phyloP scores from a whole-genome alignment of 2,329 filamentous ascomycete genomes.

The Cercospora berteroae region DNA sequence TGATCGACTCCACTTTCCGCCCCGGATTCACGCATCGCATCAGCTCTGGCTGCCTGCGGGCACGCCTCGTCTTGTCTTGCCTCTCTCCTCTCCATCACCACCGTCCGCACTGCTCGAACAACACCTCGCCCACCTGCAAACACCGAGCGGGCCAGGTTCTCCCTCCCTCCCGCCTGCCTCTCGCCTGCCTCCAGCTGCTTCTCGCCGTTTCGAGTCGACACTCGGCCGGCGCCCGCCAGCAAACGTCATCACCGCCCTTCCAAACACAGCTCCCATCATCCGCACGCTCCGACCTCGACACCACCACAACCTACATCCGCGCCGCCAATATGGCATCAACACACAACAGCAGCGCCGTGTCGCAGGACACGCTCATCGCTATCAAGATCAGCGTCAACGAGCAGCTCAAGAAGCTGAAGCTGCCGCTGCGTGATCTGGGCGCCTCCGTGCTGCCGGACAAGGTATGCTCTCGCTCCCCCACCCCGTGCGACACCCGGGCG shows the following conservation, averaged over 20 bases:
- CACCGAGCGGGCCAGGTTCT: constrained; percentile 8
- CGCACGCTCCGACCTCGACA: constrained; percentile 3
- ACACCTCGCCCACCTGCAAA: neutral
- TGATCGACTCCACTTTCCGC: constrained; percentile 2
- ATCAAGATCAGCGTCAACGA: constrained; percentile 82
- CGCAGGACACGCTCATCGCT: constrained; percentile 72
- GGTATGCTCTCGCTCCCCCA: constrained; percentile 56
- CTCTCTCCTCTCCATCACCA: neutral
- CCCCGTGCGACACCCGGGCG: constrained; percentile 6
- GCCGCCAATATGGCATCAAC: constrained; percentile 39
- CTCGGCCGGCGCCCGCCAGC: constrained; percentile 5
- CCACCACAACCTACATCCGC: neutral
- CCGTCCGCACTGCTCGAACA: neutral
- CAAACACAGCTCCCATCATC: constrained; percentile 1
- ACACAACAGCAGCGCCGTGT: constrained; percentile 44
- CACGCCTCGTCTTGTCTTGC: constrained; percentile 1
- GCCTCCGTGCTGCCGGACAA: constrained; percentile 73
- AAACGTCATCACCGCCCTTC: constrained; percentile 12
- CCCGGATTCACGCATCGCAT: constrained; percentile 5
- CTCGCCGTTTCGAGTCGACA: neutral
- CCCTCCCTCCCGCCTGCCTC: neutral
- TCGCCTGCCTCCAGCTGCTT: neutral
- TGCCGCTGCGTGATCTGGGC: constrained; percentile 80
- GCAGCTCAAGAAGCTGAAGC: constrained; percentile 77
- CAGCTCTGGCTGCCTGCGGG: constrained; percentile 7